phyloP scores from a whole-genome alignment of 177 flowering plant genomes.

The Telopea speciosissima region DNA sequence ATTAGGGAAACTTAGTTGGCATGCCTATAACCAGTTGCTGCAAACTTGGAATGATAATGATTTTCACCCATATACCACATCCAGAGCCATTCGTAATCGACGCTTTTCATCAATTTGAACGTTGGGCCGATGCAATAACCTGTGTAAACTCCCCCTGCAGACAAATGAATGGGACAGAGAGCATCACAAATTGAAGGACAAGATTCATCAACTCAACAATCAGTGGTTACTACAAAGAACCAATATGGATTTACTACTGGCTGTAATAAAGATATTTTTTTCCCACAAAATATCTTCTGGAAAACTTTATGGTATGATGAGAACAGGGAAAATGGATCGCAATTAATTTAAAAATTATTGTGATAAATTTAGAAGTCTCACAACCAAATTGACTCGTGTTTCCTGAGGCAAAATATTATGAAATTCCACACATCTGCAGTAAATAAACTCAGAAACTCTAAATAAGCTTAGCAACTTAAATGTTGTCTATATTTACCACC shows the following conservation, averaged over 20 bases:
- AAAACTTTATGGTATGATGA: neutral
- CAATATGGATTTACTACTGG: neutral
- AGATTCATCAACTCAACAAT: neutral
- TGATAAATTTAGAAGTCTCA: neutral
- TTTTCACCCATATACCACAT: constrained; percentile 58
- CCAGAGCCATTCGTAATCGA: constrained; percentile 83
- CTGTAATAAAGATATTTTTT: neutral
- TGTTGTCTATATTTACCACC: no score
- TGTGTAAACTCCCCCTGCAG: constrained; percentile 84
- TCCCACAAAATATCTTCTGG: neutral
- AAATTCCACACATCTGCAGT: neutral
- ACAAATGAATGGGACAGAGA: constrained; percentile 11
- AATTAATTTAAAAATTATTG: no score
- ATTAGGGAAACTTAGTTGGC: constrained; percentile 3
- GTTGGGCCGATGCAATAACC: constrained; percentile 71
- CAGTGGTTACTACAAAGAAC: neutral
- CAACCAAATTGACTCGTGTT: neutral
- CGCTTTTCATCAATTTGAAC: constrained; percentile 70
- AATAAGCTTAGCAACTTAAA: neutral
- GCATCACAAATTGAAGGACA: neutral
- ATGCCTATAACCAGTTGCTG: neutral
- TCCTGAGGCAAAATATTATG: neutral
- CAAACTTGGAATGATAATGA: neutral
- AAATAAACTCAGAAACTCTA: neutral
- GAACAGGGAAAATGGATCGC: neutral